Base-by-base conservation (phyloP, 2,329 filamentous ascomycete genomes). In the Talaromyces sp. region DNA sequence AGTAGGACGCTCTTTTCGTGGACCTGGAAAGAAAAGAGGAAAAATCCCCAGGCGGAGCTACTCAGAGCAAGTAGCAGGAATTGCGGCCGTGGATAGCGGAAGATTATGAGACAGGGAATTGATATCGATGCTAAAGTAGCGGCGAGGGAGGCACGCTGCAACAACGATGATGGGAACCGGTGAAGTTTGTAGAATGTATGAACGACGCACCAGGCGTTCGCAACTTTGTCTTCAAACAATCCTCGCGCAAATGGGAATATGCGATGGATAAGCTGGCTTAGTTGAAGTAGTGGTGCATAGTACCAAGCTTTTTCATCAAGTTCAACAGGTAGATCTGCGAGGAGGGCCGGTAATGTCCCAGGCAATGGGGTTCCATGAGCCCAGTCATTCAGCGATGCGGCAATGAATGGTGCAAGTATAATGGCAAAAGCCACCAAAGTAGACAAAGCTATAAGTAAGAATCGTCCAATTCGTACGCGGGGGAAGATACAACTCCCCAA, bases 151-250 rank as follows among this genome's bases (percentile, higher is more conserved):
- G 85, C 83, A 55, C 84, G 84, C 70, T 96, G 91, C 31, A 99
- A 83, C 5, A 91, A 72, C 7, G 82, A 80, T 2, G 84, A 74
- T 0, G 89, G 85, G 64, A 91, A 94, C 17, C 83, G 78, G 62
- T 89, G 84, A 37, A 99, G 83, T 75, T 99, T 99, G 76, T 96
- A 81, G 57, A 95, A 81, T 0, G 94, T 88, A 70, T 97, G 95
- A 57, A 93, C 80, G 4, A 91, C 88, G 70, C 94, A 99, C 94
- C 94, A 99, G 67, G 97, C 88, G 70, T 99, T 99, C 68, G 94
- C 94, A 19, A 99, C 95, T 75, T 99, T 99, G 78, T 97, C 94
- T 75, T 99, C 95, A 67, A 97, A 99, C 6, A 99, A 78, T 3
- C 94, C 94, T n/a, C 94, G 86, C 1, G 92, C 86, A 69, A 99